phyloP scores from a whole-genome alignment of 108 stramenopile species.

The Aurantiochytrium sp. region DNA sequence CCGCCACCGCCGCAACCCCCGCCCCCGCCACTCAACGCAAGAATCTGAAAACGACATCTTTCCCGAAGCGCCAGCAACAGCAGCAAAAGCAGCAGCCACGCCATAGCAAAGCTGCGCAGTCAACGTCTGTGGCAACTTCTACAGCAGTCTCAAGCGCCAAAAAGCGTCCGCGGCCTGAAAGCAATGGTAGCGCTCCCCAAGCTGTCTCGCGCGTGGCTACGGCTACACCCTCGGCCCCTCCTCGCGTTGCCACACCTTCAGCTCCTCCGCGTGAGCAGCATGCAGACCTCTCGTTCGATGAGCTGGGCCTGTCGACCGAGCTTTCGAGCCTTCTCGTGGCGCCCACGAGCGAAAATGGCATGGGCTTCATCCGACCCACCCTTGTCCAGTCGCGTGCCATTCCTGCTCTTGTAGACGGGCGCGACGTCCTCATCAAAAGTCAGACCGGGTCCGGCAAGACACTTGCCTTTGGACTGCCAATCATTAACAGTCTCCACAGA shows the following conservation, averaged over 20 bases:
- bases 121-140: not conserved
- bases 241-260: not conserved
- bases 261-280: not conserved
- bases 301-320: not conserved
- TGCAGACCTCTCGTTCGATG: not conserved
- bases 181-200: too few species aligned
- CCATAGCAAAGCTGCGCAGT: not conserved
- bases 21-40: too few species aligned
- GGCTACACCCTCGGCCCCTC: not conserved
- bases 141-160: not conserved
- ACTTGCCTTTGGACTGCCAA: conserved; percentile 47
- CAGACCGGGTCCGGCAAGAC: conserved; percentile 57
- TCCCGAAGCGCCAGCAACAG: not conserved
- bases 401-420: conserved; percentile 32
- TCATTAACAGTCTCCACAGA: conserved; percentile 30
- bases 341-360: conserved; percentile 24
- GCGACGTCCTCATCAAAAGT: conserved; percentile 41
- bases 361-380: conserved; percentile 36
- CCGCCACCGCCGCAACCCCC: too few species aligned
- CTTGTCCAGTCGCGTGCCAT: conserved; percentile 35
- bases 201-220: too few species aligned
- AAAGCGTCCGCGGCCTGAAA: too few species aligned
- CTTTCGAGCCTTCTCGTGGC: not conserved
- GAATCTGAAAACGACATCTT: not conserved
- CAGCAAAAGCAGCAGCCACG: not conserved